A percentile compares a stretch with the other conserved stretches of the same genome.
Conservation (phyloP, 2,329 filamentous ascomycete genomes). For the Trichoderma koningii region DNA sequence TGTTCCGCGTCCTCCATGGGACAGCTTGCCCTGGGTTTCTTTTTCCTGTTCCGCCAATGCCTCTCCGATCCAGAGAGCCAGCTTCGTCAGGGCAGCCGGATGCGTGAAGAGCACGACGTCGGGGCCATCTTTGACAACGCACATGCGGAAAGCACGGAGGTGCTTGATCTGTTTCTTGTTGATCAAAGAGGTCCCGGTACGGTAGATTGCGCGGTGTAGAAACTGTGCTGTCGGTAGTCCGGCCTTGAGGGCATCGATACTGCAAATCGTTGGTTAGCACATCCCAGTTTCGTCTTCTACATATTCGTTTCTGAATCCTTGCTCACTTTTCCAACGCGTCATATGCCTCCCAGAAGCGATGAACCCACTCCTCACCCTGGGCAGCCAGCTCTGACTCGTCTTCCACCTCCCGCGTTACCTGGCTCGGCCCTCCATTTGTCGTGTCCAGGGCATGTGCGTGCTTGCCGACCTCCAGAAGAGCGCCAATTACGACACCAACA, state of each 20-base stretch:
- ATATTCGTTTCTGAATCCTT: background rate
- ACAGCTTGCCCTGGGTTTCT: slow-evolving; percentile 68
- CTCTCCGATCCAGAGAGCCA: slow-evolving; percentile 92
- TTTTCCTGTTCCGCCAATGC: slow-evolving; percentile 87
- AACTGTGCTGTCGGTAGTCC: slow-evolving; percentile 83
- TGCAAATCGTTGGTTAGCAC: slow-evolving; percentile 36
- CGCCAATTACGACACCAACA: slow-evolving; percentile 88
- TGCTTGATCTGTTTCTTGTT: slow-evolving; percentile 94
- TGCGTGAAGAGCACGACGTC: slow-evolving; percentile 92
- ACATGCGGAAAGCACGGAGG: slow-evolving; percentile 89
- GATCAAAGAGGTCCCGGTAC: slow-evolving; percentile 86
- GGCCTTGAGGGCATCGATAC: slow-evolving; percentile 73
- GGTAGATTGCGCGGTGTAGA: slow-evolving; percentile 87
- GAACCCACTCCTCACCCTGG: slow-evolving; percentile 65
- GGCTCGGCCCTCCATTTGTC: slow-evolving; percentile 35
- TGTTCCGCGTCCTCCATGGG: slow-evolving; percentile 70
- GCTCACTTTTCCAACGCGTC: slow-evolving; percentile 70
- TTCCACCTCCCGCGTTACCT: slow-evolving; percentile 46
- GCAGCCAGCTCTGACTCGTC: slow-evolving; percentile 52
- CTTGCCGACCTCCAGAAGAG: slow-evolving; percentile 87
- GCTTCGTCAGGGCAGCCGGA: slow-evolving; percentile 86
- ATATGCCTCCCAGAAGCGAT: slow-evolving; percentile 71
- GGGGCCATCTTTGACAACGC: slow-evolving; percentile 90
- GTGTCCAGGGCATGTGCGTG: slow-evolving; percentile 44
- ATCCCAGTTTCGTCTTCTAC: background rate